Evolutionary conservation across 495 filamentous ascomycete species (phyloP), one percentile per base, ranked within the genome.

Genomic region (Trypethelium eluteriae): DNA sequence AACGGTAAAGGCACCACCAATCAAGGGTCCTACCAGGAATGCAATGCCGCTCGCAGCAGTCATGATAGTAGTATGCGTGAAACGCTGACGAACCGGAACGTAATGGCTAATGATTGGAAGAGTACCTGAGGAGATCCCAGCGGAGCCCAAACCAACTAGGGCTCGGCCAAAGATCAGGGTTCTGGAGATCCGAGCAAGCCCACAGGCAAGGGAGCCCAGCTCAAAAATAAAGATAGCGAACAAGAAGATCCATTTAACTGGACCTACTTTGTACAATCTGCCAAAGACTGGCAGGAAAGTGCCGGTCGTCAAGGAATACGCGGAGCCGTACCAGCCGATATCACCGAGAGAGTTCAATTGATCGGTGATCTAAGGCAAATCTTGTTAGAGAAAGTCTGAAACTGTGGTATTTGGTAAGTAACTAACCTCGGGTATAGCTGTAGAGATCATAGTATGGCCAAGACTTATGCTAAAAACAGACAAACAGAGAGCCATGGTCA

Each of bases 391-490:
- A 16, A 9, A 53, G 18, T 53, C 5, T 53, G 12, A n/a, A 9
- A 16, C 2, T 53, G 18, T 11, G 16, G 2, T 25, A 18, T 0
- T 25, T 18, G 18, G 12, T 53, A 25, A 25, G 49, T 5, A 53
- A 11, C n/a, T 18, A 5, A 53, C 49, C 49, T 85, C 85, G 14
- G 90, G 90, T 64, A 92, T 92, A 18, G 90, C 90, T 0, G 90
- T 93, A 10, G 88, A 86, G 62, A 93, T 89, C 66, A 92, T 92
- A 4, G 89, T 89, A 67, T 88, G 85, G 72, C 87, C 85, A 6
- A 88, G 70, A n/a, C 85, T 83, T 75, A 87, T 80, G 47, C 85
- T 81, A 69, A 88, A 87, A 10, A 88, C 81, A 12, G 82, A 83
- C 32, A 88, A 75, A 68, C 80, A 82, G 32, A 88, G 70, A 11